A percentile compares a stretch with the other conserved stretches of the same genome.
phyloP scores from a whole-genome alignment of 2,329 filamentous ascomycete species.

The Fusarium nelsonii region DNA sequence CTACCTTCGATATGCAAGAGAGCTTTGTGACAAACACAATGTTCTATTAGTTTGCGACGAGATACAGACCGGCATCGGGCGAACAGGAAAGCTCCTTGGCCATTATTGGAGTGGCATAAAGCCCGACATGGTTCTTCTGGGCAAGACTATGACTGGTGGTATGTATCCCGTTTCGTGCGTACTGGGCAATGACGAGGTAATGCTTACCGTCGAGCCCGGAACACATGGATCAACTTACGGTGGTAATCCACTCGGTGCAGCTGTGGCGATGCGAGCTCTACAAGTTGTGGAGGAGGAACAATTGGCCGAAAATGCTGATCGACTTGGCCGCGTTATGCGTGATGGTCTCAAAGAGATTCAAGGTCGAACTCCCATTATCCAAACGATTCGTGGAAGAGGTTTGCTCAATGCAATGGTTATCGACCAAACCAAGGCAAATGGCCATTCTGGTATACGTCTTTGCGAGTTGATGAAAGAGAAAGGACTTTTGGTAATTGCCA shows the following conservation, averaged over 20 bases:
- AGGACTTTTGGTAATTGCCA: slow-evolving; percentile 80
- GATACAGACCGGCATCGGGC: slow-evolving; percentile 93
- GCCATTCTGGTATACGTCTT: slow-evolving; percentile 92
- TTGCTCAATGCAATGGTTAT: slow-evolving; percentile 96
- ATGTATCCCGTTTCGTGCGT: slow-evolving; percentile 96
- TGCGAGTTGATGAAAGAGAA: slow-evolving; percentile 96
- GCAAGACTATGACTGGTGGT: slow-evolving; percentile 93
- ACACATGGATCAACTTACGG: slow-evolving; percentile 98
- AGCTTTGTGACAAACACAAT: slow-evolving; percentile 89
- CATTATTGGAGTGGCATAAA: slow-evolving; percentile 85
- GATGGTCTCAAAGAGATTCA: slow-evolving; percentile 80
- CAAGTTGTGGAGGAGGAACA: slow-evolving; percentile 93
- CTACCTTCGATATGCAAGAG: slow-evolving; percentile 85
- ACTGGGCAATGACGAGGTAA: slow-evolving; percentile 86
- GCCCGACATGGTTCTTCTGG: slow-evolving; percentile 88
- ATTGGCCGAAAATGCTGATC: slow-evolving; percentile 86
- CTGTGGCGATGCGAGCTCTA: slow-evolving; percentile 92
- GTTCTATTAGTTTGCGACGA: slow-evolving; percentile 93
- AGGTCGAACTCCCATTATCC: slow-evolving; percentile 75
- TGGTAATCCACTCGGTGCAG: slow-evolving; percentile 93
- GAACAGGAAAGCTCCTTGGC: slow-evolving; percentile 91
- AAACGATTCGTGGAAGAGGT: slow-evolving; percentile 88
- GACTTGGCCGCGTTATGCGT: slow-evolving; percentile 84
- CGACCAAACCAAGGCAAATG: slow-evolving; percentile 85
- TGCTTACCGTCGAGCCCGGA: slow-evolving; percentile 95